phyloP scores from a whole-genome alignment of 2,329 filamentous ascomycete species.

The Elsinoe fawcettii region DNA sequence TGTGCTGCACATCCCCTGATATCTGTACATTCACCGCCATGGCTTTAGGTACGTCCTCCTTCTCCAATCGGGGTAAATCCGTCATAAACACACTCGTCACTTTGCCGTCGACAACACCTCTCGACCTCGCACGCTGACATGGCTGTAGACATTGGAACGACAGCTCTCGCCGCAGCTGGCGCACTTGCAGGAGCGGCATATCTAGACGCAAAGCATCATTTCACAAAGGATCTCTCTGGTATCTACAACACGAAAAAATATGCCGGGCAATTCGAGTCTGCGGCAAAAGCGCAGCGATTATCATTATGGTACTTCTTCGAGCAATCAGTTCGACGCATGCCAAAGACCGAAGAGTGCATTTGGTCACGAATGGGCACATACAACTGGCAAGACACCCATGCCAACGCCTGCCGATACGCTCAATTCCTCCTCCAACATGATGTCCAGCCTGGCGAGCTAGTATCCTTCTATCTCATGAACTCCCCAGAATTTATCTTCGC shows the following conservation, averaged over 20 bases:
- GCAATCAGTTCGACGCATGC: constrained; percentile 33
- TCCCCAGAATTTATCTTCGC: constrained; percentile 30
- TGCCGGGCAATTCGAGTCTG: constrained; percentile 37
- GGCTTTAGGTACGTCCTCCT: constrained; percentile 4
- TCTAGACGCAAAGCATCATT: constrained; percentile 61
- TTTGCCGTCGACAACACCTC: neutral
- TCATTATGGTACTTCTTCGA: constrained; percentile 63
- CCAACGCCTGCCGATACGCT: constrained; percentile 53
- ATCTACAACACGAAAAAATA: constrained; percentile 40
- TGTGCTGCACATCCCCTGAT: neutral
- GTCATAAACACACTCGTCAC: neutral
- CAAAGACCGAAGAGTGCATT: constrained; percentile 45
- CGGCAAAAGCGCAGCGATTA: constrained; percentile 43
- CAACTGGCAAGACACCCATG: constrained; percentile 51
- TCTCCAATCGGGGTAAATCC: constrained; percentile 9
- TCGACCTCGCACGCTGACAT: neutral
- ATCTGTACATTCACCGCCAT: neutral
- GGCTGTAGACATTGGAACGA: neutral
- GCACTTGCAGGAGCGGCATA: constrained; percentile 46
- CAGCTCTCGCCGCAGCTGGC: constrained; percentile 20
- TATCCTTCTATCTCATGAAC: constrained; percentile 30
- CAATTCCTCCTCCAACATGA: constrained; percentile 48
- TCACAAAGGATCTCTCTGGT: constrained; percentile 52
- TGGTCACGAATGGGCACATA: constrained; percentile 59
- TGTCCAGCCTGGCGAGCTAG: constrained; percentile 28